Conservation (phyloP, 805 yeast genomes). For the Alloascoidea hylecoeti region DNA sequence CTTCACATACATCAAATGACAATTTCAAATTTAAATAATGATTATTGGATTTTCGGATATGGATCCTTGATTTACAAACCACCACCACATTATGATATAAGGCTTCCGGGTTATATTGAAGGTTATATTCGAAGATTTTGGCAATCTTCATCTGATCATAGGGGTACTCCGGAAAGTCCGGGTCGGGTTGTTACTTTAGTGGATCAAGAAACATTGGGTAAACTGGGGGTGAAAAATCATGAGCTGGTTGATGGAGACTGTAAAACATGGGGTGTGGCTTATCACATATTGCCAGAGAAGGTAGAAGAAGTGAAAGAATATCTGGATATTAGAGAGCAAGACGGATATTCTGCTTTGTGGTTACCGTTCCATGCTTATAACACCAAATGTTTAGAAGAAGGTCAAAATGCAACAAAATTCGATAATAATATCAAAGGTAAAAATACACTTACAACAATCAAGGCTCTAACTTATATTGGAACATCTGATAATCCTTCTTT, state of each 20-base stretch:
- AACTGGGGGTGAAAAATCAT: conserved; percentile 23
- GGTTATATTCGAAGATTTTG: conserved; percentile 80
- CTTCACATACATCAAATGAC: too few species aligned
- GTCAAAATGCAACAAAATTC: conserved; percentile 3
- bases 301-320: conserved; percentile 51
- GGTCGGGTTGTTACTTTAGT: conserved; percentile 84
- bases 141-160: conserved; percentile 83
- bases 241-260: conserved; percentile 23
- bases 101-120: conserved; percentile 57
- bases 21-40: conserved; percentile 4
- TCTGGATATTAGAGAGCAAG: conserved; percentile 74
- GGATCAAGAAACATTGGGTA: conserved; percentile 36
- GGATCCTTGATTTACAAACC: conserved; percentile 87
- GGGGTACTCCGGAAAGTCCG: conserved; percentile 79
- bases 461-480: conserved; percentile 69
- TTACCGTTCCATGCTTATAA: conserved; percentile 42
- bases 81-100: conserved; percentile 53
- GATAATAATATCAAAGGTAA: conserved; percentile 15
- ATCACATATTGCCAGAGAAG: conserved; percentile 54
- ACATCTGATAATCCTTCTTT: conserved; percentile 71
- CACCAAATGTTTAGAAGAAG: conserved; percentile 2
- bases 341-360: conserved; percentile 65
- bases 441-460: conserved; percentile 28
- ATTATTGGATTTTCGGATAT: conserved; percentile 72
- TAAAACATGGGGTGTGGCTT: conserved; percentile 70